Base-by-base conservation (phyloP, 352 stramenopile genomes). In the Phytophthora constricta region DNA sequence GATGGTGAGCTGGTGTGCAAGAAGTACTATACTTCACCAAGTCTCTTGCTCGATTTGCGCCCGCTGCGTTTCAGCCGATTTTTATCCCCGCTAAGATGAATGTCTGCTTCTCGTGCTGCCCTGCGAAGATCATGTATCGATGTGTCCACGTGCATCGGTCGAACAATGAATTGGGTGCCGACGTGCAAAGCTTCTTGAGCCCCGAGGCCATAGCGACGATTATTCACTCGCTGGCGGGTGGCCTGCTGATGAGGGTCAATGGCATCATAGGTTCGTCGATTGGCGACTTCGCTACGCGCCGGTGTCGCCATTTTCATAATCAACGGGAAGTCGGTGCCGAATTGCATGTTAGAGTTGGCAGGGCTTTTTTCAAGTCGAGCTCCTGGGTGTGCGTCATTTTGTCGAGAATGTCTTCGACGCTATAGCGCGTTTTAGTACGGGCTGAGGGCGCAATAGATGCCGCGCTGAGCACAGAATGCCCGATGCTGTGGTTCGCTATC, bases 211-310 rank as follows among this genome's bases (percentile, higher is more conserved):
- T 96, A 58, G 80, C 80, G 5, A 84, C 84, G 19, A 76, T 96
- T 22, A 90, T 92, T 56, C 82, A 76, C 42, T 87, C 86, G 4
- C 74, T 88, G 41, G 92, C 85, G 13, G 80, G 84, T 14, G 87
- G 85, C 1, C 58, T 96, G 27, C 49, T 96, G 23, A 92, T 96
- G 86, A 73, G 79, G 37, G 83, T 96, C 26, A 92, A 96, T 60
- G 87, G 87, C 25, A 93, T 78, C 20, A 89, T 96, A 43, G 69
- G 69, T 26, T 76, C 82, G 10, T 82, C 81, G 4, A 92, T 96
- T 23, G 86, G 86, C 26, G 74, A 67, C 37, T 96, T 90, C 54
- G 52, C 76, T 41, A 89, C 84, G 31, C 66, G 74, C 28, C n/a
- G n/a, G n/a, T n/a, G n/a, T n/a, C n/a, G n/a, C n/a, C n/a, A n/a